phyloP scores from a whole-genome alignment of 1,139 yeast genomes.

The Blastobotrys illinoisensis region DNA sequence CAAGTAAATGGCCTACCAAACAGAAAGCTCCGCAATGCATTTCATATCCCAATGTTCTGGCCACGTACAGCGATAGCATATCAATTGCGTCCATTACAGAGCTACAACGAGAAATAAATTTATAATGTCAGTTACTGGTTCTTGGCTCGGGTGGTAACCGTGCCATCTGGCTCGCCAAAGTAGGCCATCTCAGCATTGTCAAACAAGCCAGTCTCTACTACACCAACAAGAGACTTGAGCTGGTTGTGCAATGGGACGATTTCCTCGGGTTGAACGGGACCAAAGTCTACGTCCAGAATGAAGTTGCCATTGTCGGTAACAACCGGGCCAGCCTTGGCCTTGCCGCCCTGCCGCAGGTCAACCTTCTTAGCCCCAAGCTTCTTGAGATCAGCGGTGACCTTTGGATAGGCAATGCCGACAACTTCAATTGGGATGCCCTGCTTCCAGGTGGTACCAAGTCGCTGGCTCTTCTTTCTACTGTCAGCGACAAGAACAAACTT shows the following conservation, averaged over 20 bases:
- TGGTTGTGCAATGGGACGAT: slow-evolving; percentile 50
- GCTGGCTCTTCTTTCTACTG: slow-evolving; percentile 66
- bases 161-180: slow-evolving; percentile 79
- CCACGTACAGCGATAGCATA: no score
- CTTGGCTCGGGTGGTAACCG: slow-evolving; percentile 35
- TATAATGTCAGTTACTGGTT: background rate
- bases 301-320: slow-evolving; percentile 95
- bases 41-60: no score
- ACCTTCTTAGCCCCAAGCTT: slow-evolving; percentile 62
- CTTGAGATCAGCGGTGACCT: slow-evolving; percentile 52
- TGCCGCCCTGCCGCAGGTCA: slow-evolving; percentile 74
- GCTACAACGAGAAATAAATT: background rate
- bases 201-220: slow-evolving; percentile 94
- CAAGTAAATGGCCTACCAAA: no score
- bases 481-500: slow-evolving; percentile 89
- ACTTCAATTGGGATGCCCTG: slow-evolving; percentile 95
- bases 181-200: slow-evolving; percentile 71
- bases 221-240: slow-evolving; percentile 81
- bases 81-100: no score
- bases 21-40: no score
- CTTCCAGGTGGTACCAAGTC: slow-evolving; percentile 74
- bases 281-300: slow-evolving; percentile 90
- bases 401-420: slow-evolving; percentile 81
- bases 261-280: slow-evolving; percentile 57
- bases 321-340: slow-evolving; percentile 97